phyloP scores from a whole-genome alignment of 2,329 filamentous ascomycete genomes.

The Xylariaceae sp. region DNA sequence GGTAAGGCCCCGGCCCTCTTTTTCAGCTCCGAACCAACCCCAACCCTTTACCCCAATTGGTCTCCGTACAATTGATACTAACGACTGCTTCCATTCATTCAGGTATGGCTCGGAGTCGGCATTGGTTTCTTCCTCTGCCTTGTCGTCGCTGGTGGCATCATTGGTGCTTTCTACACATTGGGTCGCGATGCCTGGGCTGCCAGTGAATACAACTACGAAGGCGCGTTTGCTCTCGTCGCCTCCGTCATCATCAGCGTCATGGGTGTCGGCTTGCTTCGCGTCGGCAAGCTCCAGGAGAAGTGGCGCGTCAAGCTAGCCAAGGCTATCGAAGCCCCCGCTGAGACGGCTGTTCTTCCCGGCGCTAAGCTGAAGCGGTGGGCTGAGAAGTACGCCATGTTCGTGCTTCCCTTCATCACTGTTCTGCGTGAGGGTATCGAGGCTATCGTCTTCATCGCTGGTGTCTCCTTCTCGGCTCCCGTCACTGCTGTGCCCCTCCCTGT shows the following conservation, averaged over 20 bases:
- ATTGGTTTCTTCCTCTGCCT: constrained; percentile 61
- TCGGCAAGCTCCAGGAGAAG: constrained; percentile 79
- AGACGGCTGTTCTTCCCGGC: constrained; percentile 38
- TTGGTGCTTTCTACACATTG: constrained; percentile 67
- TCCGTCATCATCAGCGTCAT: constrained; percentile 75
- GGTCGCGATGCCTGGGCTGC: constrained; percentile 61
- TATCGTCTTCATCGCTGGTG: constrained; percentile 79
- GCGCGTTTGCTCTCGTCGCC: constrained; percentile 69
- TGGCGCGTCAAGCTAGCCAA: constrained; percentile 79
- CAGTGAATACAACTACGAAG: constrained; percentile 76
- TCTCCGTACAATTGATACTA: not conserved
- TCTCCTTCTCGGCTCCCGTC: constrained; percentile 70
- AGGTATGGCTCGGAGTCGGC: constrained; percentile 65
- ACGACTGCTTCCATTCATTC: not conserved
- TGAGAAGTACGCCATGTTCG: constrained; percentile 81
- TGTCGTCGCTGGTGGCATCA: constrained; percentile 60
- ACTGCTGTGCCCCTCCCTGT: constrained; percentile 73
- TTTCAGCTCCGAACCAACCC: constrained; percentile 11
- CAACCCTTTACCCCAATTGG: not conserved
- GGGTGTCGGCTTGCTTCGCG: constrained; percentile 72
- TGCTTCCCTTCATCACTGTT: constrained; percentile 83
- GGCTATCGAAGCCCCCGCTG: constrained; percentile 53
- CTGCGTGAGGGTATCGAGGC: constrained; percentile 81
- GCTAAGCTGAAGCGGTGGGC: constrained; percentile 55
- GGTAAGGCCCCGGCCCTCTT: constrained; percentile 33